phyloP scores from a whole-genome alignment of 2,329 filamentous ascomycete species.

The Purpureocillium lavendulum region DNA sequence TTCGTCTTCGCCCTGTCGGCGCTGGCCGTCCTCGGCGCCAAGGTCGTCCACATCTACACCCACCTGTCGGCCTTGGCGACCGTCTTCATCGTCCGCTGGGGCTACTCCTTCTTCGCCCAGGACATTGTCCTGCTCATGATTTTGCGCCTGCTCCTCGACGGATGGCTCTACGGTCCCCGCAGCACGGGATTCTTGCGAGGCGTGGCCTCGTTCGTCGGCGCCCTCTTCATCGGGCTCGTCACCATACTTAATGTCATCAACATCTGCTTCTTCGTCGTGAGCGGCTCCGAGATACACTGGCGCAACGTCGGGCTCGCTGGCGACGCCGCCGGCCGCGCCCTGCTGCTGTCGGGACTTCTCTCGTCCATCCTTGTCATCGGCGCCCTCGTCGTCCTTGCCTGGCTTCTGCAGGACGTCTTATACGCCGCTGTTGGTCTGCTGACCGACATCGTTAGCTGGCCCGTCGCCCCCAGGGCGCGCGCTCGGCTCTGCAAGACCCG shows the following conservation, averaged over 20 bases:
- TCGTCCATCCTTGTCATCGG: constrained; percentile 11
- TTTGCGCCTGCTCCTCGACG: constrained; percentile 17
- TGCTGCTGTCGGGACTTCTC: constrained; percentile 17
- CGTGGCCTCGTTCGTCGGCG: constrained; percentile 7
- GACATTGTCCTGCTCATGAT: constrained; percentile 18
- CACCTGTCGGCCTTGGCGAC: constrained; percentile 16
- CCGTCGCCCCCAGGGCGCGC: constrained; percentile 7
- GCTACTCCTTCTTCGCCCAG: constrained; percentile 22
- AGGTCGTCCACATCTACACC: constrained; percentile 18
- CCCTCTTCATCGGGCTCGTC: constrained; percentile 5
- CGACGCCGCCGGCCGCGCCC: constrained; percentile 15
- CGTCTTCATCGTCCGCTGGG: constrained; percentile 16
- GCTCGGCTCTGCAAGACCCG: neutral
- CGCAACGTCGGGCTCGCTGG: constrained; percentile 18
- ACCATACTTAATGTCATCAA: constrained; percentile 9
- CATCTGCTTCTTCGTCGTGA: constrained; percentile 10
- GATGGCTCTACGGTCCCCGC: constrained; percentile 4
- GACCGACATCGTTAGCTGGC: constrained; percentile 13
- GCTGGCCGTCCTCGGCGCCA: constrained; percentile 17
- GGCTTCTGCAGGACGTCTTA: constrained; percentile 11
- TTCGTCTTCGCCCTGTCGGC: constrained; percentile 18
- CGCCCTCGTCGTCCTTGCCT: neutral
- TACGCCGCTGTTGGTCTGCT: constrained; percentile 5
- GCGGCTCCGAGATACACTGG: constrained; percentile 21
- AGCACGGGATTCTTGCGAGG: constrained; percentile 3